Evolutionary conservation across 345 rosid genomes (phyloP).

Genomic region (Brassica rapa): DNA sequence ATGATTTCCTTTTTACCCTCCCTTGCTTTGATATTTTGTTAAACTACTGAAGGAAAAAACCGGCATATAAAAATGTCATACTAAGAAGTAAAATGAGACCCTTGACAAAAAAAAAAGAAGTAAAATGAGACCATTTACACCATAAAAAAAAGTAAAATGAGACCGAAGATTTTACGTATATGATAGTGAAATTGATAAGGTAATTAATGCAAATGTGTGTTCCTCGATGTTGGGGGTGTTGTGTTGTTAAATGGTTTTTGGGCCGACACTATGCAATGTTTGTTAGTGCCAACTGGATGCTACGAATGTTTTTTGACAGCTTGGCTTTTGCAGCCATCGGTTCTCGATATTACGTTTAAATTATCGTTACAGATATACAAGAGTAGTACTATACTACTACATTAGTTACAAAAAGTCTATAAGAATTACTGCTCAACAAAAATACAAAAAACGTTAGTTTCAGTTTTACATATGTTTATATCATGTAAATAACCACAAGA

Average conservation of each 20-base stretch:
- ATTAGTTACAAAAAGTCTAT: not conserved
- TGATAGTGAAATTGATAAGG: conserved; percentile 6
- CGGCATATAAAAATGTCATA: not conserved
- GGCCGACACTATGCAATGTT: conserved; percentile 30
- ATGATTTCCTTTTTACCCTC: not conserved
- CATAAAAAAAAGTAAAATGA: not conserved
- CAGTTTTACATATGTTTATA: not conserved
- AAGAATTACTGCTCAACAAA: not conserved
- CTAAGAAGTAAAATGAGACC: not conserved
- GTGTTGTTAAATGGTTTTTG: conserved; percentile 13
- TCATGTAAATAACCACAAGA: not conserved
- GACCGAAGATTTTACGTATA: not conserved
- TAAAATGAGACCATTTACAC: not conserved
- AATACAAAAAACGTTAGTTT: not conserved
- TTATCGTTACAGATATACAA: not conserved
- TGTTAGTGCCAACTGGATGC: conserved; percentile 27
- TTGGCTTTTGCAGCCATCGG: conserved; percentile 13
- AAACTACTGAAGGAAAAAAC: not conserved
- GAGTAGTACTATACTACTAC: not conserved
- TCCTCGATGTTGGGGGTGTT: conserved; percentile 25
- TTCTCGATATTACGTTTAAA: not conserved
- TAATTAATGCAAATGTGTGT: conserved; percentile 17
- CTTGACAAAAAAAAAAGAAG: too few species aligned
- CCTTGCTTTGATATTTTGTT: not conserved
- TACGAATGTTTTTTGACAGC: conserved; percentile 33